Base-by-base conservation (phyloP, 2,329 filamentous ascomycete genomes). In the Fusarium tanahbumbuense region DNA sequence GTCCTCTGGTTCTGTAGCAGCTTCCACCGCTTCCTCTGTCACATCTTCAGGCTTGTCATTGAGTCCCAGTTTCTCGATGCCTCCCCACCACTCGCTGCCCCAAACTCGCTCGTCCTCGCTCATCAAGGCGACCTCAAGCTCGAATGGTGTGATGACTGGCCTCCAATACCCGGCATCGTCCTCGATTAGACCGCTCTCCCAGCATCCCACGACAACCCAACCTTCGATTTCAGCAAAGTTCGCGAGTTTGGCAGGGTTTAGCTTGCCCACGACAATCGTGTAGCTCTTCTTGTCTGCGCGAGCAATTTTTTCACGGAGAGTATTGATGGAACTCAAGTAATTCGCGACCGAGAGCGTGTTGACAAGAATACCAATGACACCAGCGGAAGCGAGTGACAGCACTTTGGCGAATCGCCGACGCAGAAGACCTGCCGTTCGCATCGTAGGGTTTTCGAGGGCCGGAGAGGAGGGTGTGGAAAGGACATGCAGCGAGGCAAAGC, bases 191-290 rank as follows among this genome's bases (percentile, higher is more conserved):
- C 92, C 93, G 78, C 94, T 97, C 82, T 99, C 96, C 96, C 96
- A 99, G 81, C 96, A 99, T 4, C 96, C 95, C 12, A 99, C 93
- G 0, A 98, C 94, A 0, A 98, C 94, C 96, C 96, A 99, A 18
- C 94, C 95, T 45, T 94, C 95, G 8, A 99, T 89, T 79, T 99
- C 96, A 61, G 92, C 89, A 81, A 99, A 99, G 80, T 99, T 99
- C 50, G 96, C 96, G 23, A 99, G 86, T 79, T 99, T 99, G 40
- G 94, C 95, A 0, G 94, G 91, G 76, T 98, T 99, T 27, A 99
- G 85, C 79, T 98, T 98, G 63, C 96, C 96, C 0, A 99, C 96
- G 3, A 99, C 96, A 49, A 99, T 93, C 3, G 95, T 93, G 79
- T 99, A 99, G 78, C 89, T 92, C 83, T 98, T 99, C 83, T 98